Evolutionary conservation across 2,329 filamentous ascomycete genomes (phyloP), one percentile per base, ranked within the genome.

Genomic region (Didymella sp.): DNA sequence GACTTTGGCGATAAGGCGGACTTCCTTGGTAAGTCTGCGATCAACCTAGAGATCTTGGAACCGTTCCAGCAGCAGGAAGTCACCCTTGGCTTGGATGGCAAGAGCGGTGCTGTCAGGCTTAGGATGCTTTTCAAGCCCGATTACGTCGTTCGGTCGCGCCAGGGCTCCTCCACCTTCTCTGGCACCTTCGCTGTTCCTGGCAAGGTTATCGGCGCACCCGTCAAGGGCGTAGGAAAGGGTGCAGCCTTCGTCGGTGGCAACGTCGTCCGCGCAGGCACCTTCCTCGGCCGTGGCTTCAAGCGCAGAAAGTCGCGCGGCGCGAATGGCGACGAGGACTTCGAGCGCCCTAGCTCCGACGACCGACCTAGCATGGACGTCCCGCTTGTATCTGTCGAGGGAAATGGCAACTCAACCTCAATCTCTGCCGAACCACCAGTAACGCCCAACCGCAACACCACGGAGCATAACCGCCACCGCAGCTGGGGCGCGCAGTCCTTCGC

Each of bases 1-100:
- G 95, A 99, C 75, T 96, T 98, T 80, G 94, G 91, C 44, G 92
- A 96, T 75, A 94, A 93, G 77, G 92, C 93, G 1, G 95, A 99
- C 76, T 90, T 89, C 73, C 80, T 99, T n/a, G 95, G 95, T 41
- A 84, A 83, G 57, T 83, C 91, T 0, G 79, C 81, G 4, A 91
- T 99, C 71, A 87, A 91, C 66, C 84, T 99, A 15, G 86, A 89
- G 46, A 77, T 87, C 28, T 82, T 99, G 7, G 92, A 96, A 67
- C 95, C 95, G 0, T 97, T 98, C 82, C 85, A 85, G 72, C 85
- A 87, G 11, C 86, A 90, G 67, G 92, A 96, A 73, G 82, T 92
- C 28, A 86, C 82, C 11, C 85, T 96, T 27, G 79, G 84, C 1
- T 82, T 99, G 2, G 91, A 97, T 70, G 95, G 95, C 27, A 96